Evolutionary conservation across 345 rosid species (phyloP).

Genomic region (Tarenaya hassleriana): DNA sequence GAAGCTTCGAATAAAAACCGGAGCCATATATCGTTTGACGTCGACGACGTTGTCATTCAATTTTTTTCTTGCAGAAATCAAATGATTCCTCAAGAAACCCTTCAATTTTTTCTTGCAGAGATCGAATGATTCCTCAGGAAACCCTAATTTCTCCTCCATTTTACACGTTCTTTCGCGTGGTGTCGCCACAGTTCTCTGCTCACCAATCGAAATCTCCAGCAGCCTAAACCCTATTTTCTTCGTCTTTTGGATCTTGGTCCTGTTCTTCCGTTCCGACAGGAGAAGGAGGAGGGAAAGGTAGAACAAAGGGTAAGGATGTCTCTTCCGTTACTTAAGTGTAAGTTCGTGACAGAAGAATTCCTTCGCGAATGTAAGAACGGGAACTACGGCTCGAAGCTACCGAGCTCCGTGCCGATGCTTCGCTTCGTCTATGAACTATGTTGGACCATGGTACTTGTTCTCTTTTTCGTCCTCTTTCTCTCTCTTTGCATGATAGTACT

Average conservation of each 20-base stretch:
- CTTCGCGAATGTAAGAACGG: conserved; percentile 77
- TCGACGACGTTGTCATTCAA: conserved; percentile 22
- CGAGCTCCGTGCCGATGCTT: conserved; percentile 61
- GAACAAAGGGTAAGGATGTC: conserved; percentile 42
- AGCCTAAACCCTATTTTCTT: conserved; percentile 28
- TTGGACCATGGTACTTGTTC: conserved; percentile 54
- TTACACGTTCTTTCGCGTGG: conserved; percentile 10
- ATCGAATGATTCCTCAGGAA: conserved; percentile 11
- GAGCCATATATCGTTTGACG: no score
- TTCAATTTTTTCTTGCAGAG: conserved; percentile 12
- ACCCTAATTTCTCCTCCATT: neutral
- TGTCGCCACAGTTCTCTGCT: conserved; percentile 1
- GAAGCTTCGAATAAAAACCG: conserved; percentile 1
- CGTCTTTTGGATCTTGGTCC: conserved; percentile 26
- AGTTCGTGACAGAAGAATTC: conserved; percentile 59
- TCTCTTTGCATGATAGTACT: conserved; percentile 2
- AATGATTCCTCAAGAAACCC: conserved; percentile 29
- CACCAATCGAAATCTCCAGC: conserved; percentile 18
- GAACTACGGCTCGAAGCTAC: conserved; percentile 44
- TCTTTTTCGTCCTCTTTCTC: conserved; percentile 10
- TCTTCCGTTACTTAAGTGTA: conserved; percentile 61
- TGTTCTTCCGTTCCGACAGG: neutral
- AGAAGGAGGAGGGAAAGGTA: neutral
- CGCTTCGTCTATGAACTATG: conserved; percentile 94
- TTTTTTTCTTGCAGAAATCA: conserved; percentile 6